Evolutionary conservation across 805 yeast genomes (phyloP).

Genomic region (Kodamaea sagamina): DNA sequence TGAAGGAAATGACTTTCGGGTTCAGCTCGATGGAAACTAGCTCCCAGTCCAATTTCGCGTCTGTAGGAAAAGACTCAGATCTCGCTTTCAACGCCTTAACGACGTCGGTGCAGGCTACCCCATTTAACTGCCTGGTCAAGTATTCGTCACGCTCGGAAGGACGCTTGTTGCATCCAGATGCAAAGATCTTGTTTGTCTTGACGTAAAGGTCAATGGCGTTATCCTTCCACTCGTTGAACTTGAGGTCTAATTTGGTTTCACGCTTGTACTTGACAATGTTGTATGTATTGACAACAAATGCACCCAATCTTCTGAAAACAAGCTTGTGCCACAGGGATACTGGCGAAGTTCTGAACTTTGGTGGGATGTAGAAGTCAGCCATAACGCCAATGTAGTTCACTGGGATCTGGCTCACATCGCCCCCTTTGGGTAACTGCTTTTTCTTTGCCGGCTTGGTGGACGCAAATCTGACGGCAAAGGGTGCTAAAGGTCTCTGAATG

Average conservation of each 20-base stretch:
- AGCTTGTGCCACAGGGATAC: constrained; percentile 45
- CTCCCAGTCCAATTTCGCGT: constrained; percentile 71
- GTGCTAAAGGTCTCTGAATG: neutral
- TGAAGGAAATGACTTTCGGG: constrained; percentile 74
- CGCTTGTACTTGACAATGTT: constrained; percentile 49
- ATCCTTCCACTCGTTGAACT: constrained; percentile 84
- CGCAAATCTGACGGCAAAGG: neutral
- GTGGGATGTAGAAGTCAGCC: constrained; percentile 47
- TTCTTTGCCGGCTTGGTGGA: constrained; percentile 17
- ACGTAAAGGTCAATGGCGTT: constrained; percentile 76
- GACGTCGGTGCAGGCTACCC: constrained; percentile 37
- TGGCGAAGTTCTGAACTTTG: constrained; percentile 25
- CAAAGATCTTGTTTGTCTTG: constrained; percentile 80
- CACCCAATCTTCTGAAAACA: constrained; percentile 61
- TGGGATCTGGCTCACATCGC: constrained; percentile 41
- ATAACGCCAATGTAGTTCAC: constrained; percentile 41
- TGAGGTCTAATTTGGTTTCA: constrained; percentile 44
- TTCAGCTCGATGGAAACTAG: constrained; percentile 64
- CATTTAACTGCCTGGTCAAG: constrained; percentile 41
- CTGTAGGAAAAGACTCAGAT: constrained; percentile 51
- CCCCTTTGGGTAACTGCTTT: constrained; percentile 18
- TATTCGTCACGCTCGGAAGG: constrained; percentile 40
- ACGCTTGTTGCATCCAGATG: constrained; percentile 45
- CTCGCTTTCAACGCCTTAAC: constrained; percentile 34
- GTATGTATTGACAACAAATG: constrained; percentile 67